Base-by-base conservation (phyloP, 352 stramenopile species). In the Globisporangium heterothallicum region DNA sequence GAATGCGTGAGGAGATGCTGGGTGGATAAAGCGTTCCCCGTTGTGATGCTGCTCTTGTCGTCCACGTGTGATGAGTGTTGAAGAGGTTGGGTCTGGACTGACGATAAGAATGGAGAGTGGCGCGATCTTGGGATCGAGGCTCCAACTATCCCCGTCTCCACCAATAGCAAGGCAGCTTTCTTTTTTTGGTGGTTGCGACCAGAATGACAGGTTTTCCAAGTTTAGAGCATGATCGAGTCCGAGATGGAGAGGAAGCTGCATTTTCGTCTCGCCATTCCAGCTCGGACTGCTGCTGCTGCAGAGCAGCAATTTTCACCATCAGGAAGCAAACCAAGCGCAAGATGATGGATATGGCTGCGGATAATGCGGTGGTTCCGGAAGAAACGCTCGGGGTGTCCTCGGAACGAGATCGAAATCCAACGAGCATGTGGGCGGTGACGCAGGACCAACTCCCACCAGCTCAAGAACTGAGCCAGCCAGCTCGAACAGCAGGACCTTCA, bases 361-460 rank as follows among this genome's bases (percentile, higher is more conserved):
- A 61, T 34, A 61, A 61, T 22, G 53, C 45, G 6, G 53, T 61
- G 35, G 45, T 61, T 2, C 53, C 54, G 4, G 54, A 61, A 27
- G 54, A 55, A 18, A 50, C 45, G 10, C 27, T 55, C 26, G 54
- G 25, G 13, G 5, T 52, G 5, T 16, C n/a, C 7, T 19, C 18
- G 5, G 38, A 44, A 18, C 13, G 27, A 25, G 32, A 32, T 34
- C 18, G 49, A 30, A 51, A 43, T 44, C 27, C 30, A 12, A 25
- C 41, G 19, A 50, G 45, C 8, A 45, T 29, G 27, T 55, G 47
- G 54, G 24, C 25, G 2, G 36, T 42, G 26, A 13, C 35, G 22
- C 13, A 60, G 21, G 21, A 52, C 5, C 36, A 46, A 12, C 14
- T 22, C 32, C n/a, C 32, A 22, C 27, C 27, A 22, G 24, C 32